Evolutionary conservation across 2,329 filamentous ascomycete species (phyloP).

Genomic region (Epichloe festucae): DNA sequence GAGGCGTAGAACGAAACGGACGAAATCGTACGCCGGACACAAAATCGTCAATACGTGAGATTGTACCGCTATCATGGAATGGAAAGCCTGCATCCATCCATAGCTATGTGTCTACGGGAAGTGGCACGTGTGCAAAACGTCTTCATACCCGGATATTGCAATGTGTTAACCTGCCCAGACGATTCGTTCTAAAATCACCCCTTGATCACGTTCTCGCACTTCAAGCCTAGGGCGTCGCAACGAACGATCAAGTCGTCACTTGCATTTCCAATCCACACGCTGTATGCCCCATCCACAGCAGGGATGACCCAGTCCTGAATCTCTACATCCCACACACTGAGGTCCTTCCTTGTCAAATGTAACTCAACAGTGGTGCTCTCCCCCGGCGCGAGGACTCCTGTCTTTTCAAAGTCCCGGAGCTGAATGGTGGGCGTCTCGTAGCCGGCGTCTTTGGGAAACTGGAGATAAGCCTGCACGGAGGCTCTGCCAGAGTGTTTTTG

Average conservation of each 20-base stretch:
- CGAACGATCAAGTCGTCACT: constrained; percentile 22
- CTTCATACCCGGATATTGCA: too few species aligned
- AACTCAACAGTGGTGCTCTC: constrained; percentile 42
- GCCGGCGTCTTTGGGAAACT: constrained; percentile 22
- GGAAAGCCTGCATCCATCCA: too few species aligned
- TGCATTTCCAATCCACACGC: constrained; percentile 26
- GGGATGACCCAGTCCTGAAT: constrained; percentile 55
- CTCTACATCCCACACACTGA: constrained; percentile 59
- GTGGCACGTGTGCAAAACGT: too few species aligned
- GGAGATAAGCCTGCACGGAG: constrained; percentile 33
- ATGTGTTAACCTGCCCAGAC: too few species aligned
- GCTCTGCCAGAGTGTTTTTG: constrained; percentile 27
- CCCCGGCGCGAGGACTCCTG: constrained; percentile 35
- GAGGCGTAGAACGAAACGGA: too few species aligned
- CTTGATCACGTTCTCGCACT: constrained; percentile 13
- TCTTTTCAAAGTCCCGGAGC: constrained; percentile 63
- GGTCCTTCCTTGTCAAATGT: constrained; percentile 50
- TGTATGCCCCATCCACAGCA: constrained; percentile 22
- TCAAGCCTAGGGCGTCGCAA: constrained; percentile 17
- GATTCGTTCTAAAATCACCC: not conserved
- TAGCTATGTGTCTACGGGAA: too few species aligned
- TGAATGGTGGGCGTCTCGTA: constrained; percentile 54
- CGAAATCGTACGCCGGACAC: too few species aligned
- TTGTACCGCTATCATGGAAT: too few species aligned
- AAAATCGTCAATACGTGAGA: too few species aligned